Conservation (phyloP, 371 early-diverging fungal species). For the Rhizopus arrhizus region DNA sequence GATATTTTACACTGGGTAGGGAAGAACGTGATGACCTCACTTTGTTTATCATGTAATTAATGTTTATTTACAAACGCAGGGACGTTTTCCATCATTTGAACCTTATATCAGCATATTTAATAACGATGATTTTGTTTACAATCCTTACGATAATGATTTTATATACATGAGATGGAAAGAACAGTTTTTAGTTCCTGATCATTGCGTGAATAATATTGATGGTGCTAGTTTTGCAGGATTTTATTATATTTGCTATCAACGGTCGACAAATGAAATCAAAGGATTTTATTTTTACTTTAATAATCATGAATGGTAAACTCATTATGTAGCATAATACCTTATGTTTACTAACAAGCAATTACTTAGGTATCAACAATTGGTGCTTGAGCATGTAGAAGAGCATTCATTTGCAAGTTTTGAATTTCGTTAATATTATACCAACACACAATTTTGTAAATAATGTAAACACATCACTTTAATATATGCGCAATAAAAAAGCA, state of each 20-base stretch:
- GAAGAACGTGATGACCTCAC: no score
- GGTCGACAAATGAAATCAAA: slow-evolving; percentile 72
- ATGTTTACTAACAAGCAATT: not conserved
- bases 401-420: slow-evolving; percentile 61
- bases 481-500: no score
- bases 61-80: slow-evolving; percentile 28
- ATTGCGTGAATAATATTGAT: slow-evolving; percentile 77
- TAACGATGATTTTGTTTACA: slow-evolving; percentile 68
- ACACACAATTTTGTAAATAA: slow-evolving; percentile 3
- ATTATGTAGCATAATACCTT: not conserved
- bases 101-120: slow-evolving; percentile 67
- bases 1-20: slow-evolving; percentile 84
- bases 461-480: no score
- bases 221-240: slow-evolving; percentile 96
- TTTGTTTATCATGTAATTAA: no score
- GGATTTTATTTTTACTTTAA: slow-evolving; percentile 89
- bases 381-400: slow-evolving; percentile 66
- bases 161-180: slow-evolving; percentile 98
- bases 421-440: slow-evolving; percentile 55
- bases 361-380: slow-evolving; percentile 78
- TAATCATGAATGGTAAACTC: slow-evolving; percentile 71
- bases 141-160: slow-evolving; percentile 70
- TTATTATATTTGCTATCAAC: slow-evolving; percentile 90
- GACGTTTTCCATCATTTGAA: slow-evolving; percentile 69
- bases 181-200: slow-evolving; percentile 94